These are phyloP conservation scores for Cylindrotheca fusiformis DNA, from an alignment of 108 stramenopile species.

Conservation along the genomic window DNA sequence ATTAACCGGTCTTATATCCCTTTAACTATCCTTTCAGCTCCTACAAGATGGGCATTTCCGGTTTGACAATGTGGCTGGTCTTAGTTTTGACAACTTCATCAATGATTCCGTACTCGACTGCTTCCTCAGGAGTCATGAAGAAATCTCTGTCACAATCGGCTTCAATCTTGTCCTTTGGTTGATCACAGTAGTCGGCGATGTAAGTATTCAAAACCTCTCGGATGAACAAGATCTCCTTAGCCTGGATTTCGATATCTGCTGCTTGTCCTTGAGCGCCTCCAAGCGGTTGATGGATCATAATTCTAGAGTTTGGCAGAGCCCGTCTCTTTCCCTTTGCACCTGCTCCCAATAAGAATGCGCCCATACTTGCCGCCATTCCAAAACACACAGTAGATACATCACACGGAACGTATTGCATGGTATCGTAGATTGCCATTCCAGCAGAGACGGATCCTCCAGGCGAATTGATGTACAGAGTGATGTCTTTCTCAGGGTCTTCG, in stretches of 20 bases:
- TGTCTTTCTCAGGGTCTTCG: constrained; percentile 81
- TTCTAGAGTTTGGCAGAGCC: constrained; percentile 90
- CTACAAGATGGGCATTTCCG: constrained; percentile 69
- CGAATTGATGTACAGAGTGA: constrained; percentile 90
- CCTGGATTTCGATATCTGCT: constrained; percentile 97
- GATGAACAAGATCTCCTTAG: constrained; percentile 95
- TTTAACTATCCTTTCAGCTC: no score
- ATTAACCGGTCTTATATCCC: no score
- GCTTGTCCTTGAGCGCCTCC: constrained; percentile 98
- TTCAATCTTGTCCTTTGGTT: constrained; percentile 94
- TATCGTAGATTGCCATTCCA: constrained; percentile 78
- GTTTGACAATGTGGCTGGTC: constrained; percentile 79
- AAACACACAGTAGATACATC: constrained; percentile 86
- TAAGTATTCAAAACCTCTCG: constrained; percentile 90
- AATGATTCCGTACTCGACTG: constrained; percentile 96
- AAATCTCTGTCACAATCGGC: constrained; percentile 96
- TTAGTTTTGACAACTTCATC: constrained; percentile 97
- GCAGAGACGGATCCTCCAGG: constrained; percentile 77
- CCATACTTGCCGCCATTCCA: constrained; percentile 89
- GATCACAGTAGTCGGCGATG: constrained; percentile 92
- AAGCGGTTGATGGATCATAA: constrained; percentile 98
- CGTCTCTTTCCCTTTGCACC: constrained; percentile 86
- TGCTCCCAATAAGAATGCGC: constrained; percentile 80
- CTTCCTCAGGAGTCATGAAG: constrained; percentile 98
- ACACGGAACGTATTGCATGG: constrained; percentile 86